A percentile compares a stretch with the other conserved stretches of the same genome.
Conservation (phyloP, 2,329 filamentous ascomycete genomes). For the Curvularia sp. region DNA sequence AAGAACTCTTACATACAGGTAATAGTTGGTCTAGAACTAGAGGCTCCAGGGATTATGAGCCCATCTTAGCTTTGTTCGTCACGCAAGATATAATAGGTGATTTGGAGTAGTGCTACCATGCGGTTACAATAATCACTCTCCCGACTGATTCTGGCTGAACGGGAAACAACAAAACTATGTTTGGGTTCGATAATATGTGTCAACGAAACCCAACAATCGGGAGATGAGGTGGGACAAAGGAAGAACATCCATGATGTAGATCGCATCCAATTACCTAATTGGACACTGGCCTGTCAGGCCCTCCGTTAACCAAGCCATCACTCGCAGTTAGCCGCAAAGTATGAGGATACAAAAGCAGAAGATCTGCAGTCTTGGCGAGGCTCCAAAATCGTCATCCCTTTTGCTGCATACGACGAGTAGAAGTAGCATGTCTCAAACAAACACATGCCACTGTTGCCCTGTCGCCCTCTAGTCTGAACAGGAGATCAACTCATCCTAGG, state of each 20-base stretch:
- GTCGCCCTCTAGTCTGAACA: too few species aligned
- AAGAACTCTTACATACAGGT: too few species aligned
- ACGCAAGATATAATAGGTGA: too few species aligned
- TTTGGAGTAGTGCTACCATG: not conserved
- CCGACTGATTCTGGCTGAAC: not conserved
- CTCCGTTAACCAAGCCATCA: not conserved
- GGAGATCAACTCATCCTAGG: too few species aligned
- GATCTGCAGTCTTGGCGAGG: too few species aligned
- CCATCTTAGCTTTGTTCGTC: not conserved
- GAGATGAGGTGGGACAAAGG: not conserved
- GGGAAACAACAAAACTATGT: not conserved
- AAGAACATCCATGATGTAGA: not conserved
- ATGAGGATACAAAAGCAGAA: not conserved
- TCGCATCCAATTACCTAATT: not conserved
- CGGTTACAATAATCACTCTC: not conserved
- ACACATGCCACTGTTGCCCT: not conserved
- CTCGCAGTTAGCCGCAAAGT: not conserved
- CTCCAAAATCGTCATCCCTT: not conserved
- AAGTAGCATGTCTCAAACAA: not conserved
- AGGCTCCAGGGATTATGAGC: not conserved
- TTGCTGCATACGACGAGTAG: not conserved
- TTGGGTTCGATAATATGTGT: not conserved
- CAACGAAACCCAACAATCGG: not conserved
- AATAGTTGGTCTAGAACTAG: not conserved
- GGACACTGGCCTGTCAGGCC: not conserved